Conservation (phyloP, 2,329 filamentous ascomycete species). For the Alternaria hordeiaustralica region DNA sequence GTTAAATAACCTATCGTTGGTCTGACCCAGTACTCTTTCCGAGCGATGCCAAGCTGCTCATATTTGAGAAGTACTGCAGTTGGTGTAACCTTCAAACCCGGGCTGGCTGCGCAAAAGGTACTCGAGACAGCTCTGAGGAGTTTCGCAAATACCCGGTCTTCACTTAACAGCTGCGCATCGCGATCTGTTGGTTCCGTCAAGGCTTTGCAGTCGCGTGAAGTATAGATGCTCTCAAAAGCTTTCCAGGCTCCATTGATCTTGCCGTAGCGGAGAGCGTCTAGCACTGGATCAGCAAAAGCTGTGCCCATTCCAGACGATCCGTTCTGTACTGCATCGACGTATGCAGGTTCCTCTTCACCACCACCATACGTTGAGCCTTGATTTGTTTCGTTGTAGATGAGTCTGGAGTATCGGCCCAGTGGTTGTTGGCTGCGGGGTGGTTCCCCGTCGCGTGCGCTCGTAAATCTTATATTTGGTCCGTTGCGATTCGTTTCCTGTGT, state of each 20-base stretch:
- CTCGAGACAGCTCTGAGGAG: constrained; percentile 23
- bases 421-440: neutral
- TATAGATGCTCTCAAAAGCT: constrained; percentile 35
- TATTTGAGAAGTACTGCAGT: constrained; percentile 36
- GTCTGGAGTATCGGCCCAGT: constrained; percentile 24
- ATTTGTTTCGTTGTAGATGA: constrained; percentile 3
- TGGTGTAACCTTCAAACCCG: constrained; percentile 22
- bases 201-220: constrained; percentile 37
- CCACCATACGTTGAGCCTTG: neutral
- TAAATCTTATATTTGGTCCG: neutral
- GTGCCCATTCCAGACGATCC: neutral
- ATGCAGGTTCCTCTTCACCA: neutral
- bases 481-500: neutral
- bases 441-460: neutral
- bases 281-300: neutral
- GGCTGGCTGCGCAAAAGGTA: constrained; percentile 24
- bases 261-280: neutral
- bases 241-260: constrained; percentile 35
- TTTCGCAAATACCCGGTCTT: constrained; percentile 28
- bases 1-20: constrained; percentile 31
- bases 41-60: constrained; percentile 37
- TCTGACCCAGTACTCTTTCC: constrained; percentile 28
- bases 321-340: neutral
- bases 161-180: constrained; percentile 27
- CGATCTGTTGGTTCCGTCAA: constrained; percentile 24